Evolutionary conservation across 306 rosid species (phyloP).

Genomic region (Trifolium repens): DNA sequence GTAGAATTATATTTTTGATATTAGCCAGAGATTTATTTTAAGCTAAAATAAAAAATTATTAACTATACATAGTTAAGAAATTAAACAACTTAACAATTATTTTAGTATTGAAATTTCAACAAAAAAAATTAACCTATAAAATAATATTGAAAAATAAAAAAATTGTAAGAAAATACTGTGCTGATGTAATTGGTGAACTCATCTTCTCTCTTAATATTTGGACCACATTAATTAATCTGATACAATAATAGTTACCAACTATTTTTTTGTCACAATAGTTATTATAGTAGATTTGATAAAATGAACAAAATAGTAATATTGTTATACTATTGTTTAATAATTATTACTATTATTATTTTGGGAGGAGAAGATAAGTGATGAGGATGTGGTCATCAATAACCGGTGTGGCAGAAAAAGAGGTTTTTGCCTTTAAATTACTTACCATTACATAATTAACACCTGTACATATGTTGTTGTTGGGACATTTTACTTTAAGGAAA

Average conservation of each 20-base stretch:
- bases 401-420: slow-evolving; percentile 54
- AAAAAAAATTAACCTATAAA: neutral
- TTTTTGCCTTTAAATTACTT: slow-evolving; percentile 53
- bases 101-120: too few relatives aligned
- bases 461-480: slow-evolving; percentile 30
- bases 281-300: neutral
- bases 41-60: too few relatives aligned
- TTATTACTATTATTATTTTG: slow-evolving; percentile 13
- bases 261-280: neutral
- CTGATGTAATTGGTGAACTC: neutral
- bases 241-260: neutral
- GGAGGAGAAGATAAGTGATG: slow-evolving; percentile 44
- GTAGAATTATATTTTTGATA: too few relatives aligned
- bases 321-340: neutral
- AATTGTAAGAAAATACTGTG: neutral
- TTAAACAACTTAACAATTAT: too few relatives aligned
- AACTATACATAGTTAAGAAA: too few relatives aligned
- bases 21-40: too few relatives aligned
- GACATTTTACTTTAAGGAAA: neutral
- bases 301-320: slow-evolving; percentile 5
- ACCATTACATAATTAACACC: slow-evolving; percentile 45
- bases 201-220: neutral
- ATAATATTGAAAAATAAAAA: neutral
- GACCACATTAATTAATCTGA: neutral
- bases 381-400: slow-evolving; percentile 85